Base-by-base conservation (phyloP, 495 filamentous ascomycete genomes). In the Hypoxylon perforatum region DNA sequence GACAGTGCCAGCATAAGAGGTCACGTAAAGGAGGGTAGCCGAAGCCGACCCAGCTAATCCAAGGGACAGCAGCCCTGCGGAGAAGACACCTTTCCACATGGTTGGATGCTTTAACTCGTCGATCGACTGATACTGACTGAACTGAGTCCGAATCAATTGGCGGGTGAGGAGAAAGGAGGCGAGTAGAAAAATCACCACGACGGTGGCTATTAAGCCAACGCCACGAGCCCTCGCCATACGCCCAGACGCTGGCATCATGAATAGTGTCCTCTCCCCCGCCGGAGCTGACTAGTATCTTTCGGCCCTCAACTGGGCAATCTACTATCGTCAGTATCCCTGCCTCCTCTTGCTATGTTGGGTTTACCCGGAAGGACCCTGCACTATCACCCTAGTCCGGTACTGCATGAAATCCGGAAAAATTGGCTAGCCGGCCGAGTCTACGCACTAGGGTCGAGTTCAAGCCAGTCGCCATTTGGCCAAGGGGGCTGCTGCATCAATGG, bases 1-100 rank as follows among this genome's bases (percentile, higher is more conserved):
- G 65, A 89, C 73, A 30, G 76, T 80, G 45, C 87, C 87, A 53
- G 77, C 77, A 80, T 90, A 90, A 21, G 87, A 87, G 11, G 85
- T 81, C 59, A 83, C 85, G 75, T 84, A 89, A 71, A 91, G 78
- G 47, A 77, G 79, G 42, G 67, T 76, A 41, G 78, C 74, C 23
- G 74, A 75, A 25, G 73, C 67, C 36, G 73, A 67, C 60, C 67
- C 63, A 54, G 69, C 69, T 54, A 78, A 66, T 46, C 62, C 62
- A 36, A 78, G 72, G 55, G 61, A 65, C 45, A 73, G 59, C 53
- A 73, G 62, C 64, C 67, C 70, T 70, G 72, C 66, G 67, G 72
- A 67, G 66, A 63, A 63, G 23, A 69, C 30, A 50, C 54, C 57
- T 67, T 66, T 69, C 70, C 70, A 70, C 67, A 70, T 71, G 57